Evolutionary conservation across 2,329 filamentous ascomycete genomes (phyloP).

Genomic region (Incumbomyces lentus): DNA sequence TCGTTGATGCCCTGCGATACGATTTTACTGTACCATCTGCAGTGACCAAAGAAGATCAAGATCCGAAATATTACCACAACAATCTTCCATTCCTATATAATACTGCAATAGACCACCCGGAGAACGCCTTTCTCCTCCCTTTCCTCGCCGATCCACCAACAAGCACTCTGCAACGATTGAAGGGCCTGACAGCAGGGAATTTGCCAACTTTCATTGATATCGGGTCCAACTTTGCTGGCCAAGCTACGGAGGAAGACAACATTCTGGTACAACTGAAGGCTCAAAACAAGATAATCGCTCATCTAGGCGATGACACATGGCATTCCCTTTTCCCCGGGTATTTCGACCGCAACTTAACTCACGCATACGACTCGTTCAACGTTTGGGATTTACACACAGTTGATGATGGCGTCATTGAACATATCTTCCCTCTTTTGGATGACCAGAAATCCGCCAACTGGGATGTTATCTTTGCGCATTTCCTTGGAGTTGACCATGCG

Average conservation of each 20-base stretch:
- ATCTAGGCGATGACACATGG: constrained; percentile 98
- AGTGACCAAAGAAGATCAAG: constrained; percentile 31
- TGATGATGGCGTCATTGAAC: constrained; percentile 85
- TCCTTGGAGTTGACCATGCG: constrained; percentile 90
- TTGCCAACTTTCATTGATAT: constrained; percentile 89
- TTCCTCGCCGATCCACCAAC: constrained; percentile 98
- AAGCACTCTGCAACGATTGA: constrained; percentile 80
- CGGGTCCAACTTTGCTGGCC: constrained; percentile 90
- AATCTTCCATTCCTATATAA: constrained; percentile 80
- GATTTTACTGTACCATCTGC: constrained; percentile 83
- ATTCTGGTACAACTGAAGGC: constrained; percentile 53
- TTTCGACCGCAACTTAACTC: constrained; percentile 77
- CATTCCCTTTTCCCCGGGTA: constrained; percentile 85
- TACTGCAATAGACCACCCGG: constrained; percentile 60
- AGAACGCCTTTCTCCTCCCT: constrained; percentile 78
- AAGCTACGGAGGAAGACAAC: constrained; percentile 89
- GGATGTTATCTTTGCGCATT: constrained; percentile 93
- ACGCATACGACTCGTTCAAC: constrained; percentile 92
- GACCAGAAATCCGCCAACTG: constrained; percentile 57
- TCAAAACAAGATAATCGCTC: constrained; percentile 68
- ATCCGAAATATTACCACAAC: constrained; percentile 65
- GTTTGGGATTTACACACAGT: constrained; percentile 97
- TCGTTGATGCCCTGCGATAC: constrained; percentile 90
- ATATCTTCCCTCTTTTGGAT: constrained; percentile 74
- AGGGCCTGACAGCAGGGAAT: constrained; percentile 89